Base-by-base conservation (phyloP, 192 early-diverging fungal genomes). In the Rhizophagus prolifer region DNA sequence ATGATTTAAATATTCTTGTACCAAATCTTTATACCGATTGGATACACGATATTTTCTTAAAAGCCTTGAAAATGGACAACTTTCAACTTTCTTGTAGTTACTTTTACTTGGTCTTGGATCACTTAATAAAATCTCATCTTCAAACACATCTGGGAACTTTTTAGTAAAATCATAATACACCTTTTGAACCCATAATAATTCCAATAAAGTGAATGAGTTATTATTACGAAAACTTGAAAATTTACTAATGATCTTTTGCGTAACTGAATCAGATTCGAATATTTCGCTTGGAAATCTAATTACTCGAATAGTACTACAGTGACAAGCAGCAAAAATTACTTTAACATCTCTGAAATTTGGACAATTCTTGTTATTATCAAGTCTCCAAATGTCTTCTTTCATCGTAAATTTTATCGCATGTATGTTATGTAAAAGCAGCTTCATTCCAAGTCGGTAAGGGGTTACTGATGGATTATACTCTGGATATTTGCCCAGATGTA, bases 151-250 rank as follows among this genome's bases (percentile, higher is more conserved):
- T 13, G 69, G 69, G 25, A 44, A 70, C 5, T 28, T 70, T 26
- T 70, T 34, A 9, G 21, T 44, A 46, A 70, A 28, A 12, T 70
- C 46, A 28, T 70, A 50, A 50, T 50, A 28, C 1, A 28, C 69
- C n/a, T 44, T 47, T 50, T 70, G 69, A 47, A 70, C 41, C 69
- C 66, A 68, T 36, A 38, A 10, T 19, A 68, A 68, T n/a, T 68
- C 38, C 21, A 41, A 44, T 7, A 68, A 38, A 30, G 30, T 68
- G 3, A 70, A 50, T 5, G 13, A 10, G 8, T 70, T 16, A 47
- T 25, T 23, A 14, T 26, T 28, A 7, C 23, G 69, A 50, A 70
- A 70, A n/a, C 3, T 25, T 26, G 69, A 47, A 28, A 70, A 70
- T 30, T 44, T 70, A 28, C 69, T 50, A 47, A 47, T 50, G 9